Base-by-base conservation (phyloP, 495 filamentous ascomycete genomes). In the Penicillium cinerascens region DNA sequence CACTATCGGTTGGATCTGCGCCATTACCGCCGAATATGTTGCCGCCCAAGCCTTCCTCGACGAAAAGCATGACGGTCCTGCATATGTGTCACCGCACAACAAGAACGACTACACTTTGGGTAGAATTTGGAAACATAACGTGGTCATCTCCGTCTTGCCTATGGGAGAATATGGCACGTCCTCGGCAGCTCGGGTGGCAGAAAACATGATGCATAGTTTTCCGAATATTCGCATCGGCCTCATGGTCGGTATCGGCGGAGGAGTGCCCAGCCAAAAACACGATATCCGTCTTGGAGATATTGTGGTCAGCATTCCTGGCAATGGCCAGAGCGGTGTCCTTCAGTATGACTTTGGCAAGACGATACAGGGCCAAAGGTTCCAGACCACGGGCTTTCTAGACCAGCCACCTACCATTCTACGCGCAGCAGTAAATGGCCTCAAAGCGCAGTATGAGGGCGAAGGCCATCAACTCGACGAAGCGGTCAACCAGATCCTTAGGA, bases 271-370 rank as follows among this genome's bases (percentile, higher is more conserved):
- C 38, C 29, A 27, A 6, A 54, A 54, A 8, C 53, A 65, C 44
- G 62, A 72, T 23, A 51, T 68, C 4, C 60, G 64, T 9, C 52
- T 74, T 6, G 74, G 73, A 13, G 71, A 74, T 55, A 53, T 74
- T 21, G 72, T 76, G 1, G 71, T 78, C 27, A 64, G 71, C 42
- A 52, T 58, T 3, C 67, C 66, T 37, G 20, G 13, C 9, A 53
- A 54, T 16, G 45, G 33, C 1, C 36, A 44, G 26, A 49, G 67
- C 7, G 71, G 73, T 18, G 68, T 77, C 0, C 44, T 76, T 6
- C 69, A 76, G 42, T 76, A 72, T 43, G 68, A 76, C 40, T 61
- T 69, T 41, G 72, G 74, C 1, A 65, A 65, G 23, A 26, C 54
- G 15, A 45, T 63, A 1, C 56, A 60, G 16, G 56, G 33, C 39